Base-by-base conservation (phyloP, 345 rosid genomes). In the Eucalyptus pauciflora region DNA sequence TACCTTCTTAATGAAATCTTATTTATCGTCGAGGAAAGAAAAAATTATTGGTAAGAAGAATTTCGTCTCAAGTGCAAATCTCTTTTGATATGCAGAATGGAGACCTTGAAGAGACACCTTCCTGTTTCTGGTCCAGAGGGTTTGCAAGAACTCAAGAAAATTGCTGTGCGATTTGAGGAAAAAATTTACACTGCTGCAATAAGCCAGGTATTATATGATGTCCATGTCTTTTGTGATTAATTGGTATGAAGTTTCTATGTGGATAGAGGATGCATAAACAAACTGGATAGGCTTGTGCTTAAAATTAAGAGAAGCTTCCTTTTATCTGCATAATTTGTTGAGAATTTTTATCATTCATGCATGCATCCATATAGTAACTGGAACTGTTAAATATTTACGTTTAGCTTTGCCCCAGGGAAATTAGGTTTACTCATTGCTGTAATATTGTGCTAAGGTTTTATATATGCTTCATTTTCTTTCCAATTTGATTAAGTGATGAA, bases 141-240 rank as follows among this genome's bases (percentile, higher is more conserved):
- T 86, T 87, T 95, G 13, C 91, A 91, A 56, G 98, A 95, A 90
- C 96, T 96, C 48, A 94, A 90, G 91, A 95, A 96, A 90, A 94
- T 95, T 88, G 99, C 97, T 37, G 92, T 89, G 67, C 92, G 96
- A 89, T 93, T 96, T 37, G 99, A 98, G 95, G 97, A 97, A 89
- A 94, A 94, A 93, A 95, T 92, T 86, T 97, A 91, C 89, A 92
- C 92, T 16, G 94, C 94, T 86, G 98, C 99, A 86, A 69, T 87
- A 81, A 93, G 92, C 92, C 98, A 94, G 99, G 99, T 97, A 90
- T 62, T 25, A 46, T 85, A 43, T 52, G 48, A 71, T 33, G 43
- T 37, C 13, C 33, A n/a, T 49, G 37, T 16, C 37, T 86, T 86
- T 50, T n/a, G 58, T 17, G 58, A n/a, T 24, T 46, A 50, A 17